A percentile compares a stretch with the other conserved stretches of the same genome.
phyloP scores from a whole-genome alignment of 345 rosid genomes.

The Carallia pectinifolia region DNA sequence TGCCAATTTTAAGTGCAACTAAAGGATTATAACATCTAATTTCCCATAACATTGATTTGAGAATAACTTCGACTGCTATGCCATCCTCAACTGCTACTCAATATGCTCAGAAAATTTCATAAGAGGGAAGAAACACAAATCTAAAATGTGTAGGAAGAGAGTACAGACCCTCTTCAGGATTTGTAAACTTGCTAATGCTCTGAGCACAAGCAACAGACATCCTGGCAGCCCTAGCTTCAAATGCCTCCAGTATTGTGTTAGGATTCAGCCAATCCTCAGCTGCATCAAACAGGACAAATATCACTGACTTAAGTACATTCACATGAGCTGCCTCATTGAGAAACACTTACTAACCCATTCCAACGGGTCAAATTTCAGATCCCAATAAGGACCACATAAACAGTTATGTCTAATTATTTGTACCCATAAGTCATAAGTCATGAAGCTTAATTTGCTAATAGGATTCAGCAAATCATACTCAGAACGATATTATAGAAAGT shows the following conservation, averaged over 20 bases:
- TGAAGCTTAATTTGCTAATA: neutral
- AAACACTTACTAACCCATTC: neutral
- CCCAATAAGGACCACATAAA: neutral
- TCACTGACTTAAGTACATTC: neutral
- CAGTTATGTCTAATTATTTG: neutral
- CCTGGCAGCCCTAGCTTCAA: slow-evolving; percentile 85
- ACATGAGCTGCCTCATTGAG: neutral
- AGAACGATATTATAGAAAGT: neutral
- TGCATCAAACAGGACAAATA: slow-evolving; percentile 27
- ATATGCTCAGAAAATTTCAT: neutral
- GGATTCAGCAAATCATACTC: slow-evolving; percentile 3
- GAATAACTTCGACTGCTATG: neutral
- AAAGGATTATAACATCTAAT: slow-evolving; percentile 3
- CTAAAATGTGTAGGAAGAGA: slow-evolving; percentile 3
- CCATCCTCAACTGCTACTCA: neutral
- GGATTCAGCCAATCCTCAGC: slow-evolving; percentile 95
- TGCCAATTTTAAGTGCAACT: neutral
- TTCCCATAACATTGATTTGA: neutral
- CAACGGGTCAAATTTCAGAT: neutral
- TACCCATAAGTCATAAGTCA: neutral
- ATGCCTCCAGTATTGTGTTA: slow-evolving; percentile 62
- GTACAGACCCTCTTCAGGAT: slow-evolving; percentile 76
- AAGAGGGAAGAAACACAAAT: neutral
- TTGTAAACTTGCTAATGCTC: slow-evolving; percentile 63
- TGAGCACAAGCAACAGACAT: slow-evolving; percentile 80